A percentile compares a stretch with the other conserved stretches of the same genome.
Conservation (phyloP, 1,284 basidiomycete genomes). For the Cryptococcus sp. region DNA sequence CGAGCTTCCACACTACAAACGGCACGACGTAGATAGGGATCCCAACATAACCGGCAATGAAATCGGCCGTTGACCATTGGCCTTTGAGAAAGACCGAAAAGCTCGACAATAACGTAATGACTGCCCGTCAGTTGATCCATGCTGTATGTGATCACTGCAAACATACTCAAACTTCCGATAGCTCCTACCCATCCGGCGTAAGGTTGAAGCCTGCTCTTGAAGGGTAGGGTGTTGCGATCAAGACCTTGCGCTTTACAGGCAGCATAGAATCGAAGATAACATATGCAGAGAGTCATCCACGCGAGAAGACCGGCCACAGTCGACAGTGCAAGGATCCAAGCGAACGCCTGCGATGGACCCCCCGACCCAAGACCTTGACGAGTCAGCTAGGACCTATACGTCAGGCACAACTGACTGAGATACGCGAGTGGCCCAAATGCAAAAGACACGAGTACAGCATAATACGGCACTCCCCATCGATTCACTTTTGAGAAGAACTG, state of each 20-base stretch:
- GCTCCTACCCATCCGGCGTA: conserved; percentile 11
- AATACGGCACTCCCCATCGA: no score
- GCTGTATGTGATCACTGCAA: conserved; percentile 20
- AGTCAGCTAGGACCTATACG: conserved; percentile 34
- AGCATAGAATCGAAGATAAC: conserved; percentile 7
- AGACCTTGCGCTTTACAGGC: conserved; percentile 25
- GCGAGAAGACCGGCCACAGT: conserved; percentile 10
- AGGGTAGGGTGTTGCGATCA: conserved; percentile 2
- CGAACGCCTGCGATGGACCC: conserved; percentile 13
- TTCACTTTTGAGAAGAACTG: conserved; percentile 25
- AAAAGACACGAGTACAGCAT: no score
- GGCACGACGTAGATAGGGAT: conserved; percentile 15
- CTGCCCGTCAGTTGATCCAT: conserved; percentile 23
- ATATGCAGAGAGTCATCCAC: conserved; percentile 15
- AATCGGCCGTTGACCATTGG: conserved; percentile 16
- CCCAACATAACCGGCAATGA: conserved; percentile 23
- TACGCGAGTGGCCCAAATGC: no score
- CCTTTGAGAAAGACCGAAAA: conserved; percentile 5
- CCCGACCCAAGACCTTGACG: conserved; percentile 27
- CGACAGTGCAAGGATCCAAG: conserved; percentile 18
- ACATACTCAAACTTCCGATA: conserved; percentile 8
- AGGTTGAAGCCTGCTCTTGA: conserved; percentile 11
- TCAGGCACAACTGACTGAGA: no score
- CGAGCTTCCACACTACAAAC: conserved; percentile 12
- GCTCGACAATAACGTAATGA: neutral